Evolutionary conservation across 1,139 yeast species (phyloP).

Genomic region (Yamadazyma atlantica): DNA sequence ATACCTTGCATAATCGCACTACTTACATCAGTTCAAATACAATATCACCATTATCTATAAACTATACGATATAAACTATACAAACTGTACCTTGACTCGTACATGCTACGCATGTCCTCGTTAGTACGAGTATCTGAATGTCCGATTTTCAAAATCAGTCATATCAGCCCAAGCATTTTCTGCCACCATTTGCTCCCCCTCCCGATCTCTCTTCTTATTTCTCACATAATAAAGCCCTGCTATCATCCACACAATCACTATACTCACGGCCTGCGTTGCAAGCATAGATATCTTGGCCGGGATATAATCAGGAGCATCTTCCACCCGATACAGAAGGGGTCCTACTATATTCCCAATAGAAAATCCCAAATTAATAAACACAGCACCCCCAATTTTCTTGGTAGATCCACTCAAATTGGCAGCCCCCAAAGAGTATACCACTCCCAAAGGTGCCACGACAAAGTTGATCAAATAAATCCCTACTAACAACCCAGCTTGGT

Average conservation of each 20-base stretch:
- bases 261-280: constrained; percentile 29
- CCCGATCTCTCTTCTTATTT: constrained; percentile 26
- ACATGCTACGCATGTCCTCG: no score
- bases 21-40: no score
- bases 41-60: no score
- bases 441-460: constrained; percentile 19
- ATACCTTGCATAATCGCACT: no score
- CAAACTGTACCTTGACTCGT: no score
- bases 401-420: constrained; percentile 28
- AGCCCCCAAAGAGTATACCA: constrained; percentile 23
- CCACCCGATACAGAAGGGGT: constrained; percentile 33
- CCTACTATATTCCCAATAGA: constrained; percentile 27
- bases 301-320: constrained; percentile 25
- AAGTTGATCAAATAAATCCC: constrained; percentile 20
- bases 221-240: constrained; percentile 20
- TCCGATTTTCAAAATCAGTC: constrained; percentile 34
- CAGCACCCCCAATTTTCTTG: constrained; percentile 23
- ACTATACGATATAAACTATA: no score
- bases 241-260: constrained; percentile 28
- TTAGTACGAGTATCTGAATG: constrained; percentile 30
- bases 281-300: constrained; percentile 37
- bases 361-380: constrained; percentile 21
- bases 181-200: constrained; percentile 10
- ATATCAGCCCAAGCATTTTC: constrained; percentile 33
- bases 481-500: constrained; percentile 27